These are phyloP conservation scores for Scytalidium lignicola DNA, from an alignment of 2,329 filamentous ascomycete species.

Conservation along the genomic window DNA sequence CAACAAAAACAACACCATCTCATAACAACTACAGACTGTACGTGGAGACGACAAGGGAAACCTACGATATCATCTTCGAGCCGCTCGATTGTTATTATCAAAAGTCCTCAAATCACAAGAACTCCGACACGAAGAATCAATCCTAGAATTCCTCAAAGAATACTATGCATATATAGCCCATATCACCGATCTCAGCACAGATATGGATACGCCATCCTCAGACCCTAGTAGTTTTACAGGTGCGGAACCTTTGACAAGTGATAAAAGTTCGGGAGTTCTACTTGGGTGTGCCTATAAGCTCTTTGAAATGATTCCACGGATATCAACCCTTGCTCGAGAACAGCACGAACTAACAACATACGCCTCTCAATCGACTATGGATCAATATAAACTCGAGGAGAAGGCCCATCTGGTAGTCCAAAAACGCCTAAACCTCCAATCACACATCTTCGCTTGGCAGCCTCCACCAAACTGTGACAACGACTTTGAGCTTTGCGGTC, in stretches of 20 bases:
- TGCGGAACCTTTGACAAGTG: not conserved
- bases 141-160: not conserved
- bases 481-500: not conserved
- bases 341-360: not conserved
- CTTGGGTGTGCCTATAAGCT: slow-evolving; percentile 1
- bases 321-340: not conserved
- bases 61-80: not conserved
- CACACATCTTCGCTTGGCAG: not conserved
- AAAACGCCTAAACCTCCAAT: not conserved
- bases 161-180: not conserved
- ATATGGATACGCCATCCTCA: not conserved
- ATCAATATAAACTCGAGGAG: not conserved
- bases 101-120: not conserved
- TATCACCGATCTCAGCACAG: not conserved
- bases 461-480: not conserved
- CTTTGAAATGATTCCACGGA: not conserved
- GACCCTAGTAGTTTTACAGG: not conserved
- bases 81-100: not conserved
- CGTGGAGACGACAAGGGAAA: slow-evolving; percentile 1
- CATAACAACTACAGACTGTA: not conserved
- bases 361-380: too few species aligned
- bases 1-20: not conserved
- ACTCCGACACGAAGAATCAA: not conserved
- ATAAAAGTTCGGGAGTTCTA: not conserved
- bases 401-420: not conserved